Base-by-base conservation (phyloP, 495 filamentous ascomycete species). In the Aspergillus indologenus region DNA sequence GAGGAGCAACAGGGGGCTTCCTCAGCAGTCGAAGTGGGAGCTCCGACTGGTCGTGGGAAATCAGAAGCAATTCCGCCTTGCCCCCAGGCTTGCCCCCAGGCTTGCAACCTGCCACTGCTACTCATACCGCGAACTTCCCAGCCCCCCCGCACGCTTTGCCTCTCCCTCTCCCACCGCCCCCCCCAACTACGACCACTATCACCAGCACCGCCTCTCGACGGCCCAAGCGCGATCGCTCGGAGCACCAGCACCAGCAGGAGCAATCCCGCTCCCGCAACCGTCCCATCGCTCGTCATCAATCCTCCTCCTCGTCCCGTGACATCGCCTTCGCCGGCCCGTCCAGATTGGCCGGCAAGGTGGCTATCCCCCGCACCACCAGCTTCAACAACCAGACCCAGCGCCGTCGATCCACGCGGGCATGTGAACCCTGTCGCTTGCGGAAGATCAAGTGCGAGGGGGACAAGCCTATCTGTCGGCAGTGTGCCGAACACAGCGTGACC, bases 391-490 rank as follows among this genome's bases (percentile, higher is more conserved):
- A 56, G 0, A 52, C 45, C 7, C 61, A 64, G 19, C 70, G 69
- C 22, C 70, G 66, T 14, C 75, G 79, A n/a, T 75, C 79, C 7
- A 68, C 71, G 0, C 75, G 78, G 29, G 88, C 88, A 18, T 91
- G 88, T 64, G 88, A 88, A 79, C 83, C 87, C 21, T 91, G 88
- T 71, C 76, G 88, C 29, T 82, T 86, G 62, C 79, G 88, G 45
- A 87, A 87, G 62, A 80, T 82, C 57, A 87, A 85, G 65, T 86
- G 83, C 60, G 81, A 79, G 54, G 83, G 81, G 22, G 73, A 64
- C n/a, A 68, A 72, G 60, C 85, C 85, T 3, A 52, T 45, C 2
- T 87, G 85, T 68, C 70, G 72, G 18, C 79, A 83, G 57, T 87
- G 85, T 58, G 55, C 67, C 45, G 77, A 81, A 45, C 74, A 79